phyloP scores from a whole-genome alignment of 805 yeast genomes.

The Barnettozyma wickerhamii region DNA sequence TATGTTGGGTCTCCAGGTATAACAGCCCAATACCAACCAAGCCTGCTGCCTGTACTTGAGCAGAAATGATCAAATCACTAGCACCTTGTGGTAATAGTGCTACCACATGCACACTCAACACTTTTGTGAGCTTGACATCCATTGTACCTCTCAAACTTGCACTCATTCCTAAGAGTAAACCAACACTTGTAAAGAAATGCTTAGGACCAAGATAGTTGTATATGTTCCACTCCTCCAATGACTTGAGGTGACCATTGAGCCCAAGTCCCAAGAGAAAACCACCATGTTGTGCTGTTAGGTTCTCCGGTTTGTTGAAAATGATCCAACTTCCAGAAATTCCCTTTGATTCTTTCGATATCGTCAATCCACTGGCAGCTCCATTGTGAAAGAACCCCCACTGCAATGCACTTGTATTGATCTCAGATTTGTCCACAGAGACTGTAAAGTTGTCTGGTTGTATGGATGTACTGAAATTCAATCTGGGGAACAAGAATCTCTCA shows the following conservation, averaged over 20 bases:
- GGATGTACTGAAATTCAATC: slow-evolving; percentile 61
- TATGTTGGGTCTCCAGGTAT: slow-evolving; percentile 71
- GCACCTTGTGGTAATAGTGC: slow-evolving; percentile 91
- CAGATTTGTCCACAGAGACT: slow-evolving; percentile 52
- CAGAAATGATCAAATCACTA: slow-evolving; percentile 77
- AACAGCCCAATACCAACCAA: slow-evolving; percentile 84
- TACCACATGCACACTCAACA: slow-evolving; percentile 86
- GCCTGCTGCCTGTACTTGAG: slow-evolving; percentile 88
- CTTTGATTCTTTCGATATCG: slow-evolving; percentile 60
- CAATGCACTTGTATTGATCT: slow-evolving; percentile 42
- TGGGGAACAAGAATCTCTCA: slow-evolving; percentile 78
- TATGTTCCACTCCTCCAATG: slow-evolving; percentile 93
- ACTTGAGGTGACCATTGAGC: slow-evolving; percentile 78
- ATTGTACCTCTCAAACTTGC: slow-evolving; percentile 80
- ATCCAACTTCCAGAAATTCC: slow-evolving; percentile 91
- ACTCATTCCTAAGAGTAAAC: slow-evolving; percentile 85
- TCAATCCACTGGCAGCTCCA: slow-evolving; percentile 85
- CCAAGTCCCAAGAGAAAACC: slow-evolving; percentile 94
- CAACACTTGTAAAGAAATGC: slow-evolving; percentile 78
- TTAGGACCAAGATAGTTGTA: slow-evolving; percentile 91
- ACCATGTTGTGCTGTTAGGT: slow-evolving; percentile 77
- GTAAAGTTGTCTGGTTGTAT: slow-evolving; percentile 66
- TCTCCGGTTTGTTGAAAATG: slow-evolving; percentile 73
- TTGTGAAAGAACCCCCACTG: slow-evolving; percentile 91
- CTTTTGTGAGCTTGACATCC: slow-evolving; percentile 86